Evolutionary conservation across 1,284 basidiomycete genomes (phyloP), one percentile per base, ranked within the genome.

Genomic region (Rhodotorula mucilaginosa): DNA sequence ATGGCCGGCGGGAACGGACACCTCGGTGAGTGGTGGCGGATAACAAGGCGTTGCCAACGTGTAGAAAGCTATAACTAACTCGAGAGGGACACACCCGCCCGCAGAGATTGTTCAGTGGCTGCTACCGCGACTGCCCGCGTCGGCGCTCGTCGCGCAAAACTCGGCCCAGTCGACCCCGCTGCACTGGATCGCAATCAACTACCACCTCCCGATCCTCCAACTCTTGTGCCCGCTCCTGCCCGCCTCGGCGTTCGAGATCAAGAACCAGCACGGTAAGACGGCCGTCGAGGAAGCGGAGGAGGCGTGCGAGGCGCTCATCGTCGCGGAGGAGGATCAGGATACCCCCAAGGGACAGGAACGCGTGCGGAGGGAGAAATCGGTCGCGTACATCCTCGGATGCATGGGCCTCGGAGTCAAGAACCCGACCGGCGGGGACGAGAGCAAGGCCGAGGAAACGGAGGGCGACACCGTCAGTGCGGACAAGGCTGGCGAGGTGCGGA

Each of bases 1-100:
- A 74, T 80, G 76, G 77, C 77, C 10, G 76, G 74, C 46, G 79
- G 77, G 7, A 80, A 80, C 47, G 79, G 79, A 15, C 79, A 80
- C 61, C 46, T 57, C 31, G 76, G 79, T 79, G 56, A 58, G 73
- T 39, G 4, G 31, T 18, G 31, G 5, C 19, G 26, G 26, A 26
- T 26, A 26, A 26, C 26, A 26, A 26, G 26, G 26, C 26, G 26
- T 26, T 26, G 26, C 26, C 26, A 26, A 26, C 26, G 26, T 26
- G 26, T 26, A 26, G 26, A 26, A 26, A 26, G 26, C 26, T 26
- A 26, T 26, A 26, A 26, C 26, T 26, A 26, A 26, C 26, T 26
- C 26, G 26, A 26, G 26, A 26, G 26, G 26, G 26, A 26, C 26
- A 26, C 26, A 26, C 26, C 15, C 10, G 26, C 5, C 44, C 18